These are phyloP conservation scores for Ceriops decandra DNA, from an alignment of 345 rosid genomes.

Conservation along the genomic window DNA sequence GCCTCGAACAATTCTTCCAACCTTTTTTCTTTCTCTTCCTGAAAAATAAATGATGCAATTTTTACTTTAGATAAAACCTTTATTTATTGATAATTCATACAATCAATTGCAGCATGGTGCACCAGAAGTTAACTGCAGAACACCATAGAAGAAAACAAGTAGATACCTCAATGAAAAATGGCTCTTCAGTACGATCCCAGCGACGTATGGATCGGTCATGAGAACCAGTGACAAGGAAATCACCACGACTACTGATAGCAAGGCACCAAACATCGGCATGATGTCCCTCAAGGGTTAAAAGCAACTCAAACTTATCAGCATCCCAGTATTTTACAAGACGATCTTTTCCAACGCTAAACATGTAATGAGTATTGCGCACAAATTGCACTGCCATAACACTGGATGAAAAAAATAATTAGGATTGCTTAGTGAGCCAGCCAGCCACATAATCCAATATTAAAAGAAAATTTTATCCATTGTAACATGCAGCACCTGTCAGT, in stretches of 20 bases:
- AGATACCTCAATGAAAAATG: constrained; percentile 85
- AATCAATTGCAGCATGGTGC: constrained; percentile 4
- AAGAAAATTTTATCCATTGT: background rate
- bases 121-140: background rate
- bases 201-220: constrained; percentile 96
- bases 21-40: constrained; percentile 98
- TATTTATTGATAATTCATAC: background rate
- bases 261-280: constrained; percentile 96
- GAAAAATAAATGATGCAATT: constrained; percentile 26
- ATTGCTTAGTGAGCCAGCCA: background rate
- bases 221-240: constrained; percentile 93
- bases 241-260: constrained; percentile 77
- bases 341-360: constrained; percentile 94
- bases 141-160: constrained; percentile 6
- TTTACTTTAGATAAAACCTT: background rate
- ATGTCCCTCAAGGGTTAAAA: constrained; percentile 89
- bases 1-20: constrained; percentile 89
- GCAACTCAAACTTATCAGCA: constrained; percentile 93
- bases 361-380: constrained; percentile 80
- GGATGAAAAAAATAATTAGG: constrained; percentile 38
- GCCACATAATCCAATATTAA: constrained; percentile 1
- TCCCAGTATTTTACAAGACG: constrained; percentile 94
- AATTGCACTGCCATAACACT: constrained; percentile 95
- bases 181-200: constrained; percentile 98
- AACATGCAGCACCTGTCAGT: constrained; percentile 57